Evolutionary conservation across 306 rosid genomes (phyloP), one percentile per base, ranked within the genome.

Genomic region (Rosa lucieae): DNA sequence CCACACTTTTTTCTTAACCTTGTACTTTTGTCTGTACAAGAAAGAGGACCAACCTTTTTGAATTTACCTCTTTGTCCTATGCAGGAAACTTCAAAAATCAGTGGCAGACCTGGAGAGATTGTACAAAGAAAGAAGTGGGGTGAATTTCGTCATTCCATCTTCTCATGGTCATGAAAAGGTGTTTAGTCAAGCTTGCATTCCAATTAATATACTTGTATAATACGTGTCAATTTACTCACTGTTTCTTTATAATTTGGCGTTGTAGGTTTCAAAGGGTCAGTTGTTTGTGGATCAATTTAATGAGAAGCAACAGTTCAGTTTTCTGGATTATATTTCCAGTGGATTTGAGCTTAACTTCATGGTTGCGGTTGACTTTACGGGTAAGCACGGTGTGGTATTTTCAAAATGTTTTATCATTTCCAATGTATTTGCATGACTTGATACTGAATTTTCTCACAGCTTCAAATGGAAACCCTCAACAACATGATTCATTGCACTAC

Each of bases 341-440:
- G 98, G 98, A 66, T 95, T 91, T 85, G 92, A 91, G 87, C 89
- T 95, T 21, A 95, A 93, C 84, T 95, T 91, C 79, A 92, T 92
- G 99, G 98, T 95, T 67, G 98, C 96, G 3, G 86, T 95, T 18
- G 99, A 95, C 77, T 92, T 95, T 88, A 95, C 96, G 0, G 94
- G 99, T 95, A 82, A 15, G 49, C 42, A 49, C 14, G 49, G 20
- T 21, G 67, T 69, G 39, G 47, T 66, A 23, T 69, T 70, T 55
- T 69, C 2, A 1, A 21, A 8, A 29, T 67, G 46, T 39, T 26
- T 26, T 67, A 17, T 67, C 21, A 39, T 39, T 39, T 39, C 67
- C 49, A 39, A 75, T 44, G 5, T 52, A 29, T 32, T 39, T 77
- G 49, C 65, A 42, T 73, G 37, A 17, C 62, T 42, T 79, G 49